phyloP scores from a whole-genome alignment of 179 eudicot species.

The Spergularia azorica region DNA sequence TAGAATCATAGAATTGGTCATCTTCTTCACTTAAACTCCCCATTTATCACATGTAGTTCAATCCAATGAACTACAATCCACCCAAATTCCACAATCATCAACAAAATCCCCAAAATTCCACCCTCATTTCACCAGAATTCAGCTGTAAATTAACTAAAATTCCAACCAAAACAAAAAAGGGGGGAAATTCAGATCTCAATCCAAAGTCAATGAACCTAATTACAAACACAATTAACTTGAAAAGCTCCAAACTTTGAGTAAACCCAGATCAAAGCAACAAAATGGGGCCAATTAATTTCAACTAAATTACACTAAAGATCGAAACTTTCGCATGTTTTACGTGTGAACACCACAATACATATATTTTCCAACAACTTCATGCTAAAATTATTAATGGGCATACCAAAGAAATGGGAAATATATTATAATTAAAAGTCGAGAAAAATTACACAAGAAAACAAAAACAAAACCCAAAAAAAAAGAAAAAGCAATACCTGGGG shows the following conservation, averaged over 20 bases:
- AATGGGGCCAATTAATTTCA: background rate
- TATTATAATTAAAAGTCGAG: background rate
- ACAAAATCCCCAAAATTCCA: background rate
- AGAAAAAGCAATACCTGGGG: background rate
- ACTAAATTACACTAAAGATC: conserved; percentile 1
- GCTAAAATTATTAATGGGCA: background rate
- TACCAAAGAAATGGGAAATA: background rate
- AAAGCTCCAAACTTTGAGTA: background rate
- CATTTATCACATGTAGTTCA: conserved; percentile 33
- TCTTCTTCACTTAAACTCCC: conserved; percentile 44
- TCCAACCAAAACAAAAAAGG: conserved; percentile 14
- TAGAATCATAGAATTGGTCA: conserved; percentile 66
- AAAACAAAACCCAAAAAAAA: too few relatives aligned
- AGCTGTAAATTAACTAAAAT: conserved; percentile 6
- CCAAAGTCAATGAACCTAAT: conserved; percentile 12
- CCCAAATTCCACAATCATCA: conserved; percentile 25
- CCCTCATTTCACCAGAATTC: conserved; percentile 7
- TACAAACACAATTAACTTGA: background rate
- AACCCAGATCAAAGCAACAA: background rate
- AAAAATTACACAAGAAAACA: too few relatives aligned
- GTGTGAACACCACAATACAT: background rate
- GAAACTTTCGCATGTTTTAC: conserved; percentile 6
- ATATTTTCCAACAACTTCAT: background rate
- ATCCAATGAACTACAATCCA: conserved; percentile 29
- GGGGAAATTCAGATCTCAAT: conserved; percentile 35